phyloP scores from a whole-genome alignment of 495 filamentous ascomycete genomes.

The Aspergillus olivimuriae region DNA sequence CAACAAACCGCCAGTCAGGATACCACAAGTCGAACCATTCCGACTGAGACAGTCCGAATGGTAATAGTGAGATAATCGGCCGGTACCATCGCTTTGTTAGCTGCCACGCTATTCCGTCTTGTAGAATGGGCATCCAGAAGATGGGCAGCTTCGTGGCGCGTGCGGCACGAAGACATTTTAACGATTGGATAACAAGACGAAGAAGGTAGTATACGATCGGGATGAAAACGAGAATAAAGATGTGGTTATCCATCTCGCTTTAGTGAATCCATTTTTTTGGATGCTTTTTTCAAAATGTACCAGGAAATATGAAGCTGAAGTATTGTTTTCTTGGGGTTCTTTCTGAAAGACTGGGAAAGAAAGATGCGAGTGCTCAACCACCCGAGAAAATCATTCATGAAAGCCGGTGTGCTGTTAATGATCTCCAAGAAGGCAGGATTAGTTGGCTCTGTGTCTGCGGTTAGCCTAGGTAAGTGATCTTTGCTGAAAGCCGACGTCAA shows the following conservation, averaged over 20 bases:
- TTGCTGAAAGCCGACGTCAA: no score
- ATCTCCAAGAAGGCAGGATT: not conserved
- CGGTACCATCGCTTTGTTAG: not conserved
- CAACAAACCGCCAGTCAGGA: not conserved
- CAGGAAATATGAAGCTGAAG: not conserved
- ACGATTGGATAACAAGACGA: not conserved
- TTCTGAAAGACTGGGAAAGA: not conserved
- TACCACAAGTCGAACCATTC: not conserved
- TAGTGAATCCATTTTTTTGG: not conserved
- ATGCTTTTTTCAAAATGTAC: not conserved
- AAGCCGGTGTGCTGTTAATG: not conserved
- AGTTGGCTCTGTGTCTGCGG: not conserved
- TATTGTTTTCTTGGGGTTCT: not conserved
- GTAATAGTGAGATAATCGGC: not conserved
- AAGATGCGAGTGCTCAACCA: not conserved
- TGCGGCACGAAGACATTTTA: not conserved
- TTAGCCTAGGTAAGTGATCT: no score
- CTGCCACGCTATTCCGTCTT: not conserved
- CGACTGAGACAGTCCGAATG: not conserved
- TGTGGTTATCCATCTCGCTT: not conserved
- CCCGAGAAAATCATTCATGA: not conserved
- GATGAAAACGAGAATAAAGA: not conserved
- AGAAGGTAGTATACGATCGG: not conserved
- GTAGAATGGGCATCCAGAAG: not conserved
- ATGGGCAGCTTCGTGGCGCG: not conserved